These are phyloP conservation scores for Candida argentea DNA, from an alignment of 805 yeast species.

Conservation along the genomic window DNA sequence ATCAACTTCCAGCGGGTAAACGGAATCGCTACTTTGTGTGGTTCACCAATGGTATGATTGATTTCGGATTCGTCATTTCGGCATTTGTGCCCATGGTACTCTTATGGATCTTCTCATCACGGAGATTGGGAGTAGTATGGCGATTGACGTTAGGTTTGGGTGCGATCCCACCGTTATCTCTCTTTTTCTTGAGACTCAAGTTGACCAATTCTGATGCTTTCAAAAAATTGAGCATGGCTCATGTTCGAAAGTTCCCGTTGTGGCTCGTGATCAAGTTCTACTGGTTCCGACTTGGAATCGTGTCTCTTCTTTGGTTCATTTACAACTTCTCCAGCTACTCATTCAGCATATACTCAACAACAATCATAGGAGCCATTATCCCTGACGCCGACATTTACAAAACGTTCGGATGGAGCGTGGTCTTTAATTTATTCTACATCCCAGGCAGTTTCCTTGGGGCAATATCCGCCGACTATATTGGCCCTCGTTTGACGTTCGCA, in stretches of 20 bases:
- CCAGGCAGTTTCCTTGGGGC: constrained; percentile 92
- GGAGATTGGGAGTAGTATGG: constrained; percentile 79
- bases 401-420: constrained; percentile 88
- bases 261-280: constrained; percentile 63
- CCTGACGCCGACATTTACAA: constrained; percentile 54
- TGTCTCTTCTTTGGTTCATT: constrained; percentile 79
- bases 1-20: constrained; percentile 64
- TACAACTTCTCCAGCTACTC: constrained; percentile 86
- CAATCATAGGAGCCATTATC: constrained; percentile 51
- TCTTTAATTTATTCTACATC: constrained; percentile 75
- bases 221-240: constrained; percentile 59
- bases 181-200: constrained; percentile 68
- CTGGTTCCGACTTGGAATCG: constrained; percentile 67
- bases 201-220: constrained; percentile 68
- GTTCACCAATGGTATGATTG: constrained; percentile 87
- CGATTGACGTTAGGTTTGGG: constrained; percentile 85
- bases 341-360: constrained; percentile 74
- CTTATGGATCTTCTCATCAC: constrained; percentile 67
- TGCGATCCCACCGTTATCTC: constrained; percentile 73
- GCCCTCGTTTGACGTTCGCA: constrained; percentile 76
- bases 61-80: constrained; percentile 72
- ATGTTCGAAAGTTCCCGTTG: constrained; percentile 51
- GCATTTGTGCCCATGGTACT: constrained; percentile 81
- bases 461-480: constrained; percentile 71
- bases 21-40: constrained; percentile 84